A percentile compares a stretch with the other conserved stretches of the same genome.
Evolutionary conservation across 768 basidiomycete species (phyloP).

Genomic region (Pleurotus pulmonarius): DNA sequence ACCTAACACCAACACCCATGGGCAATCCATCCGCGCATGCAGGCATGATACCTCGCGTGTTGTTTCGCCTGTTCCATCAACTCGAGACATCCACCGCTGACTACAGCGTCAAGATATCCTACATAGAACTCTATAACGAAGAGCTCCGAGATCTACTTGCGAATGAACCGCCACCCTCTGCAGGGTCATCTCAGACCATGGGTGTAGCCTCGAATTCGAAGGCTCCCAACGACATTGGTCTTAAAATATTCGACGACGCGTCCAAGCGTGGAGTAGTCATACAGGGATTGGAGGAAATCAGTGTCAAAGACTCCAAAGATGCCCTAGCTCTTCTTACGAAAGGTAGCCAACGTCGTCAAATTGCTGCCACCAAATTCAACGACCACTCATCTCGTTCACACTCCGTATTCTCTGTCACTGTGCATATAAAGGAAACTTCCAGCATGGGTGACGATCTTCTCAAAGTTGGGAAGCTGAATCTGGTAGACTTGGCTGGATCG

Average conservation of each 20-base stretch:
- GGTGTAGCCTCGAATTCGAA: conserved; percentile 50
- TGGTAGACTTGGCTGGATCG: conserved; percentile 96
- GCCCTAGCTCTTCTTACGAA: conserved; percentile 83
- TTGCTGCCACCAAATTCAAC: conserved; percentile 96
- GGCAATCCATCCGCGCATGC: conserved; percentile 87
- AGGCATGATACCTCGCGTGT: conserved; percentile 92
- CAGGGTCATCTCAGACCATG: conserved; percentile 74
- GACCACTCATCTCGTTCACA: conserved; percentile 97
- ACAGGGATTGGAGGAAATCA: conserved; percentile 89
- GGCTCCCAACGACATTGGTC: conserved; percentile 40
- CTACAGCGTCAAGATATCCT: conserved; percentile 91
- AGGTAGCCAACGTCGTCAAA: conserved; percentile 88
- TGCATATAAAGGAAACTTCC: conserved; percentile 84
- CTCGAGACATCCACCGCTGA: conserved; percentile 76
- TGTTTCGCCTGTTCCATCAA: conserved; percentile 87
- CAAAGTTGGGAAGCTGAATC: conserved; percentile 91
- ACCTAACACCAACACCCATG: conserved; percentile 76
- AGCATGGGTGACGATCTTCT: conserved; percentile 82
- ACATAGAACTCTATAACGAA: conserved; percentile 96
- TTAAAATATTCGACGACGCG: conserved; percentile 93
- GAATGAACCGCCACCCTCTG: conserved; percentile 68
- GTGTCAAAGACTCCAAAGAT: conserved; percentile 78
- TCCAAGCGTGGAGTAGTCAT: conserved; percentile 89
- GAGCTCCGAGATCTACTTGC: conserved; percentile 93
- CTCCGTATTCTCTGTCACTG: conserved; percentile 94